These are phyloP conservation scores for Phytophthora europaea DNA, from an alignment of 352 stramenopile species.

Conservation along the genomic window DNA sequence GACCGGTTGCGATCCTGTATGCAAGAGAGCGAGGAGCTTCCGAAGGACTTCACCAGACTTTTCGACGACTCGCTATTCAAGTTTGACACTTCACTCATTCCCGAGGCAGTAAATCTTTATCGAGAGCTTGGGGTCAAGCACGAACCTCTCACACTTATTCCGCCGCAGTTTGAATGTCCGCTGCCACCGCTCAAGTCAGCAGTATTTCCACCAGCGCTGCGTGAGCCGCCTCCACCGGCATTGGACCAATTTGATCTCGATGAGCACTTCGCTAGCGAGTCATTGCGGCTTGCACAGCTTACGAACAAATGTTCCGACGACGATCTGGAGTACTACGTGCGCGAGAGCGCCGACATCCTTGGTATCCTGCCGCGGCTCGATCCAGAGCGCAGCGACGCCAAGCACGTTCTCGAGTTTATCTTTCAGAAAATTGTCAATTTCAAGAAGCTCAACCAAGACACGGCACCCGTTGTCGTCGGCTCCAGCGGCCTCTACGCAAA, in stretches of 20 bases:
- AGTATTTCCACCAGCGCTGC: slow-evolving; percentile 94
- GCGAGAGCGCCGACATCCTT: slow-evolving; percentile 94
- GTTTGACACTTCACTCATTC: slow-evolving; percentile 96
- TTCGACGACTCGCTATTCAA: slow-evolving; percentile 96
- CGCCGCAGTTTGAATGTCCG: slow-evolving; percentile 95
- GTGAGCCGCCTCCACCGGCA: slow-evolving; percentile 90
- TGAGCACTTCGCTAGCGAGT: slow-evolving; percentile 96
- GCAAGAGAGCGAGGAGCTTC: slow-evolving; percentile 95
- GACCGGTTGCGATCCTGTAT: slow-evolving; percentile 95
- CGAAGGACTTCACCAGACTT: slow-evolving; percentile 95
- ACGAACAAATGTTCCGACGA: slow-evolving; percentile 96
- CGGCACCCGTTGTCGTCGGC: slow-evolving; percentile 32
- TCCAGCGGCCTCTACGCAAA: slow-evolving; percentile 17
- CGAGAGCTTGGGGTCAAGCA: slow-evolving; percentile 94
- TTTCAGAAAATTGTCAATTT: slow-evolving; percentile 94
- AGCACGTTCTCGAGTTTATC: slow-evolving; percentile 93
- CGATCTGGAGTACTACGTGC: slow-evolving; percentile 96
- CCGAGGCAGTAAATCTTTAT: slow-evolving; percentile 94
- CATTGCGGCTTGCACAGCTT: slow-evolving; percentile 93
- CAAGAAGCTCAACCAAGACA: slow-evolving; percentile 93
- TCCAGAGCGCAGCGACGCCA: slow-evolving; percentile 80
- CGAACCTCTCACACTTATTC: slow-evolving; percentile 95
- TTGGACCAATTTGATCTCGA: slow-evolving; percentile 98
- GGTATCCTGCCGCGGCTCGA: slow-evolving; percentile 87
- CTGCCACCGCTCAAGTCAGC: slow-evolving; percentile 93